Percentiles rank a stretch among this genome's conserved stretches.
phyloP scores from a whole-genome alignment of 1,139 yeast species.

The Yamadazyma dushanensis region DNA sequence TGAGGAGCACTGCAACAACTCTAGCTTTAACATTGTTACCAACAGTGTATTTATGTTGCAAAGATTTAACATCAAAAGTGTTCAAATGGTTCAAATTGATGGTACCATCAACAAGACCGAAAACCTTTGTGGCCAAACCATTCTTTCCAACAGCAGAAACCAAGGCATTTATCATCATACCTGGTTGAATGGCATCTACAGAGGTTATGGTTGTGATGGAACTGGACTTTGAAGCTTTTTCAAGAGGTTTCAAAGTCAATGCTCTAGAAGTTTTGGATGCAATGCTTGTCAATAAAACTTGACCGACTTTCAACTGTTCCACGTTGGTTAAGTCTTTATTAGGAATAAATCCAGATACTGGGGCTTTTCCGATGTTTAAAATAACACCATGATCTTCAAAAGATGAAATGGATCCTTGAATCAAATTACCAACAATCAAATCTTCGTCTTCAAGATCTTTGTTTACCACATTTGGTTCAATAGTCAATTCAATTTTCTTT shows the following conservation, averaged over 20 bases:
- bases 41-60: conserved; percentile 61
- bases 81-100: conserved; percentile 68
- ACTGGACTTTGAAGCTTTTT: conserved; percentile 29
- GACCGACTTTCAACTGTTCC: conserved; percentile 28
- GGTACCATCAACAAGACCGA: conserved; percentile 76
- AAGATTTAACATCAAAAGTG: conserved; percentile 43
- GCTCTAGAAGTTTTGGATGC: conserved; percentile 55
- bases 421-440: conserved; percentile 55
- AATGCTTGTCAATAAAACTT: conserved; percentile 54
- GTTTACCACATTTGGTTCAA: conserved; percentile 78
- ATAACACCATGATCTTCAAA: conserved; percentile 91
- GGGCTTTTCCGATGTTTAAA: conserved; percentile 63
- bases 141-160: conserved; percentile 58
- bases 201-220: conserved; percentile 61
- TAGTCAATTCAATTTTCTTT: conserved; percentile 68
- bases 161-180: conserved; percentile 73
- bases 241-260: conserved; percentile 53
- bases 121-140: conserved; percentile 67
- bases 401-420: conserved; percentile 78
- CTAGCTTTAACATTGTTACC: conserved; percentile 72
- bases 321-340: conserved; percentile 53
- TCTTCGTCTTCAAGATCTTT: conserved; percentile 62
- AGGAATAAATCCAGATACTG: conserved; percentile 70
- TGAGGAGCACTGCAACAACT: conserved; percentile 59
- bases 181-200: conserved; percentile 81